Evolutionary conservation across 176 grass and related monocot species (phyloP).

Genomic region (Eleusine coracana): DNA sequence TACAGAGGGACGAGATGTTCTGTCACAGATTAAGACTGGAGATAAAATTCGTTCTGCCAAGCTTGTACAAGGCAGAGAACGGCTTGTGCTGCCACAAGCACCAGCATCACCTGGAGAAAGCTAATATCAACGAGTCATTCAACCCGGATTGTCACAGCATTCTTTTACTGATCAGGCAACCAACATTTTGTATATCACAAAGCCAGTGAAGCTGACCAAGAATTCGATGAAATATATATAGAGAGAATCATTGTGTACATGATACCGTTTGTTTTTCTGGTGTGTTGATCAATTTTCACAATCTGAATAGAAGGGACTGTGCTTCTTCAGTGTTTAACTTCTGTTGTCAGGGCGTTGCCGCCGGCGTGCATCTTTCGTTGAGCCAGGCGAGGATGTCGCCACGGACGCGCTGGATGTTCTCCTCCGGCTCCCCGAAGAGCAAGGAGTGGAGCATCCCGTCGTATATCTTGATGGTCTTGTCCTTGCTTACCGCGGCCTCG

Average conservation of each 20-base stretch:
- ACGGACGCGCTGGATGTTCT: slow-evolving; percentile 73
- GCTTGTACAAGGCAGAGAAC: slow-evolving; percentile 72
- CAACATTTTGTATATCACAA: slow-evolving; percentile 42
- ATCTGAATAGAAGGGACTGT: not conserved
- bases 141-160: slow-evolving; percentile 13
- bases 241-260: slow-evolving; percentile 40
- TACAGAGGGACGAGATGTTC: slow-evolving; percentile 69
- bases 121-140: slow-evolving; percentile 44
- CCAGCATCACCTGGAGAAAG: slow-evolving; percentile 48
- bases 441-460: slow-evolving; percentile 96
- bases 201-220: slow-evolving; percentile 35
- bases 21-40: slow-evolving; percentile 88
- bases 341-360: slow-evolving; percentile 15
- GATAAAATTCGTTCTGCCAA: slow-evolving; percentile 86
- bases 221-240: slow-evolving; percentile 18
- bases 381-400: slow-evolving; percentile 83
- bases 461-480: slow-evolving; percentile 90
- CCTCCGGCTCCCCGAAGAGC: slow-evolving; percentile 79
- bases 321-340: slow-evolving; percentile 13
- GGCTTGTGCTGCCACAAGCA: slow-evolving; percentile 62
- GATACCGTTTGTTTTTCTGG: slow-evolving; percentile 6
- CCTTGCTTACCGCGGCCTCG: slow-evolving; percentile 68
- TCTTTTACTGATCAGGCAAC: slow-evolving; percentile 47
- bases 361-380: slow-evolving; percentile 56
- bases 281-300: not conserved